Percentiles rank a stretch among this genome's conserved stretches.
These are phyloP conservation scores for Chrysopogon serrulatus DNA, from an alignment of 176 grass and related monocot species.

Conservation along the genomic window DNA sequence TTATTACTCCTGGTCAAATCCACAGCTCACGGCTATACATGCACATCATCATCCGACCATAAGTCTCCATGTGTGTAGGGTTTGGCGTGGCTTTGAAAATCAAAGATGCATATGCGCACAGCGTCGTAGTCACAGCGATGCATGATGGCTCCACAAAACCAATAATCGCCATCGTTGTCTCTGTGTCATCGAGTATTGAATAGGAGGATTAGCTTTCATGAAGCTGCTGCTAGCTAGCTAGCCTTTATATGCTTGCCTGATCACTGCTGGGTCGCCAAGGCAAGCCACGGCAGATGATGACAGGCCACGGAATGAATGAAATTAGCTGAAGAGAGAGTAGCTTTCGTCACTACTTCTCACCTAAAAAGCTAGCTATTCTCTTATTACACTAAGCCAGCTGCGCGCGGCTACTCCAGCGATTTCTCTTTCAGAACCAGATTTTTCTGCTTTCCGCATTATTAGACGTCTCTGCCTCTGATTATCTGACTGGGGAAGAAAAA, in stretches of 20 bases:
- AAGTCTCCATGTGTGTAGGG: not conserved
- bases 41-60: not conserved
- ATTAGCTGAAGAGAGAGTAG: not conserved
- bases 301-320: not conserved
- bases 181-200: not conserved
- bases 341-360: not conserved
- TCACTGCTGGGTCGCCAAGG: not conserved
- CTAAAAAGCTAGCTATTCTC: too few species aligned
- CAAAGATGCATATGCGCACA: not conserved
- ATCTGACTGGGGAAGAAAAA: not conserved
- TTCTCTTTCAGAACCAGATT: not conserved
- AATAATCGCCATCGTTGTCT: not conserved
- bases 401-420: not conserved
- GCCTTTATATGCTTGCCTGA: too few species aligned
- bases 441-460: not conserved
- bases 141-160: constrained; percentile 13
- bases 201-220: not conserved
- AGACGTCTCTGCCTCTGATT: not conserved
- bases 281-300: not conserved
- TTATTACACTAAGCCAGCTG: too few species aligned
- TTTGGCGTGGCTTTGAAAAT: not conserved
- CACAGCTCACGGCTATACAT: not conserved
- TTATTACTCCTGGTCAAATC: not conserved
- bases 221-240: not conserved
- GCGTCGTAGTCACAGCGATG: not conserved